These are phyloP conservation scores for Lenzites betulinus DNA, from an alignment of 768 basidiomycete species.

Conservation along the genomic window DNA sequence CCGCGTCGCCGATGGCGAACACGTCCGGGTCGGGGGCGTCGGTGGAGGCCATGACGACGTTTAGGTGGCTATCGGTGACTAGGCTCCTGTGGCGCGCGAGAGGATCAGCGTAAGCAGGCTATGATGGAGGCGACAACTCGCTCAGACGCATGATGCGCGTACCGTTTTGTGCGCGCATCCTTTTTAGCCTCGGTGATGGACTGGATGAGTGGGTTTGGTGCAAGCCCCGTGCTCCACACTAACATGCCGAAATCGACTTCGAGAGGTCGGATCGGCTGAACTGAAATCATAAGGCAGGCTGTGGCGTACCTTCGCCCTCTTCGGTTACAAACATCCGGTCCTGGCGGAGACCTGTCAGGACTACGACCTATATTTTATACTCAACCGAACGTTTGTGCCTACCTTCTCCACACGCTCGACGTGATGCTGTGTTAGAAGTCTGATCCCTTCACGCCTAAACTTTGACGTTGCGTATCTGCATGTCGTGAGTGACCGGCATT, in stretches of 20 bases:
- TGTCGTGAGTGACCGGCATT: too few species aligned
- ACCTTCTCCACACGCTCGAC: slow-evolving; percentile 70
- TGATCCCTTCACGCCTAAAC: slow-evolving; percentile 75
- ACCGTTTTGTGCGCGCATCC: slow-evolving; percentile 60
- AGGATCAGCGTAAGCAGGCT: background rate
- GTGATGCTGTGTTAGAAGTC: slow-evolving; percentile 69
- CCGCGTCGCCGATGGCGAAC: slow-evolving; percentile 83
- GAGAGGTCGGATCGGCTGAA: background rate
- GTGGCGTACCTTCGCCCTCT: slow-evolving; percentile 60
- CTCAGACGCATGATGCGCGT: slow-evolving; percentile 15
- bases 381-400: slow-evolving; percentile 9
- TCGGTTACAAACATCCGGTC: slow-evolving; percentile 72
- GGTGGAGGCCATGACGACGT: slow-evolving; percentile 55
- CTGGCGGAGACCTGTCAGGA: slow-evolving; percentile 31
- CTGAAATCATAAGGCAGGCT: too few species aligned
- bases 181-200: slow-evolving; percentile 62
- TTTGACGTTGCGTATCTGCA: slow-evolving; percentile 67
- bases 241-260: slow-evolving; percentile 79
- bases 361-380: too few species aligned
- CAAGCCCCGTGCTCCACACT: slow-evolving; percentile 87
- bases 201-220: slow-evolving; percentile 77
- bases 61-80: slow-evolving; percentile 58
- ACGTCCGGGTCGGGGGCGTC: slow-evolving; percentile 61
- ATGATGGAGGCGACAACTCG: too few species aligned
- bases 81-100: slow-evolving; percentile 35